These are phyloP conservation scores for Fusarium sp. DNA, from an alignment of 2,329 filamentous ascomycete genomes.

Conservation along the genomic window DNA sequence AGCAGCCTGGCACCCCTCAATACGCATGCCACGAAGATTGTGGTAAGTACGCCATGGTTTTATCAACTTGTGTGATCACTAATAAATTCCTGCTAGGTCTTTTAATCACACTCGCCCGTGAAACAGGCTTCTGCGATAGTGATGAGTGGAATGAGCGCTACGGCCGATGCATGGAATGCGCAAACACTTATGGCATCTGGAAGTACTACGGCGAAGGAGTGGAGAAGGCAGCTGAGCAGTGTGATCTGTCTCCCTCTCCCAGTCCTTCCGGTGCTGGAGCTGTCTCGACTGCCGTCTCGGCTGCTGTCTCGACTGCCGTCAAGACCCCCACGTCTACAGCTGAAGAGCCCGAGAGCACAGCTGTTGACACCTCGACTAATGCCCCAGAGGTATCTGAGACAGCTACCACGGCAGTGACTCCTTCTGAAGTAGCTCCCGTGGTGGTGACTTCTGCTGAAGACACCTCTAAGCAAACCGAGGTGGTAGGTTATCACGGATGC, in stretches of 20 bases:
- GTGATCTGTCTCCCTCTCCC: slow-evolving; percentile 44
- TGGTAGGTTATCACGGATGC: too few species aligned
- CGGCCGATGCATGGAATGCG: slow-evolving; percentile 58
- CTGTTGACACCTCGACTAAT: neutral
- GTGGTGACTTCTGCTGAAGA: neutral
- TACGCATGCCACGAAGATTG: slow-evolving; percentile 63
- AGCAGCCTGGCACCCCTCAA: slow-evolving; percentile 59
- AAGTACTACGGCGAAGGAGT: slow-evolving; percentile 57
- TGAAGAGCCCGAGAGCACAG: neutral
- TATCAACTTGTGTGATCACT: slow-evolving; percentile 16
- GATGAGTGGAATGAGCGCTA: slow-evolving; percentile 57
- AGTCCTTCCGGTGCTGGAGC: slow-evolving; percentile 33
- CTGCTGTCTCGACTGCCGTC: neutral
- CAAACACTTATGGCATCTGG: slow-evolving; percentile 61
- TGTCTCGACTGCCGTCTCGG: neutral
- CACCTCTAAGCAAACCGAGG: too few species aligned
- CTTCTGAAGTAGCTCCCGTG: neutral
- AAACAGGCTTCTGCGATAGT: slow-evolving; percentile 54
- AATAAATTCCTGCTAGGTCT: slow-evolving; percentile 10
- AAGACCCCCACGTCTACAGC: slow-evolving; percentile 1
- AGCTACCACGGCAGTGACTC: neutral
- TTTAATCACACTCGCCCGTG: slow-evolving; percentile 53
- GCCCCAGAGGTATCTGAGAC: neutral
- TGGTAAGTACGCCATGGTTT: slow-evolving; percentile 50
- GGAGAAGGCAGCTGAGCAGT: slow-evolving; percentile 51